Percentiles rank a stretch among this genome's conserved stretches.
These are phyloP conservation scores for Rosa hybrid DNA, from an alignment of 331 rosid species.

Conservation along the genomic window DNA sequence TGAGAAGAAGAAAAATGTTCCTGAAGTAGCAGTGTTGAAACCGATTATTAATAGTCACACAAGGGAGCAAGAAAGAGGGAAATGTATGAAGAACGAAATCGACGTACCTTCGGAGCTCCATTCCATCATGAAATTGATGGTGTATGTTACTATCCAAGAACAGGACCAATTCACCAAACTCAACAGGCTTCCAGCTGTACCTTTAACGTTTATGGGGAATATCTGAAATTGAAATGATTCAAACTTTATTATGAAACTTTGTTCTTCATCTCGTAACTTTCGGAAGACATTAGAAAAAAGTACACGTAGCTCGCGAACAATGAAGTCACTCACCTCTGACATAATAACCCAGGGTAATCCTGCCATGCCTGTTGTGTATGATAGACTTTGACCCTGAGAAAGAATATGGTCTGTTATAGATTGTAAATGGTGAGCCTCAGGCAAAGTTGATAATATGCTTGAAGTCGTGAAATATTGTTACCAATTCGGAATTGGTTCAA, in stretches of 20 bases:
- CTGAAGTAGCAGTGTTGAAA: slow-evolving; percentile 6
- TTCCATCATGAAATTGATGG: slow-evolving; percentile 25
- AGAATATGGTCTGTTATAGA: not conserved
- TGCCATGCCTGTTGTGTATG: slow-evolving; percentile 14
- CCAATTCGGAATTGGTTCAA: not conserved
- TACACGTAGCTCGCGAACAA: not conserved
- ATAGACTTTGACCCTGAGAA: not conserved
- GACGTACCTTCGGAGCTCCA: slow-evolving; percentile 25
- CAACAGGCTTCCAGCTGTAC: slow-evolving; percentile 26
- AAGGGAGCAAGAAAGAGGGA: not conserved
- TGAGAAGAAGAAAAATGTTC: slow-evolving; percentile 32
- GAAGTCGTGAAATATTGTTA: not conserved
- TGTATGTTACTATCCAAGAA: slow-evolving; percentile 21
- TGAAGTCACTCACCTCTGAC: slow-evolving; percentile 3
- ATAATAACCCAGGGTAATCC: slow-evolving; percentile 24
- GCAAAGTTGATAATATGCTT: not conserved
- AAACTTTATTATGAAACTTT: not conserved
- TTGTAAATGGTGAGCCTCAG: not conserved
- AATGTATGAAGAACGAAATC: not conserved
- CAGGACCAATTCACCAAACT: not conserved
- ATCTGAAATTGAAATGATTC: slow-evolving; percentile 1
- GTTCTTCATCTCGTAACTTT: too few relatives aligned
- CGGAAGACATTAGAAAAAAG: not conserved
- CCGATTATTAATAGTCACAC: not conserved
- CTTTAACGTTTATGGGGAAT: slow-evolving; percentile 27